Percentiles rank a stretch among this genome's conserved stretches.
Conservation (phyloP, 805 yeast genomes). For the Priceomyces haplophilus region DNA sequence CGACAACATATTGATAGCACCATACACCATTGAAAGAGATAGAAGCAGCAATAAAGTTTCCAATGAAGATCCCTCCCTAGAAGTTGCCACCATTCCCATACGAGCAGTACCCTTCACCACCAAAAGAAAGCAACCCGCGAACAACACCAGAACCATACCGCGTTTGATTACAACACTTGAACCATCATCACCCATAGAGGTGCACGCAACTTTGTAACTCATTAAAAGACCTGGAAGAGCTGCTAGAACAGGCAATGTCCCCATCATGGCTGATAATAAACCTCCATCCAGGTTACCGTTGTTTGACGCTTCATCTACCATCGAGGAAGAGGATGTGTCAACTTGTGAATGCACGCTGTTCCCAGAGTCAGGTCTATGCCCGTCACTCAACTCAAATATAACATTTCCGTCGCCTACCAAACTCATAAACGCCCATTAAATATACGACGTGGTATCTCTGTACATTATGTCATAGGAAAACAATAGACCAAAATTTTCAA, state of each 20-base stretch:
- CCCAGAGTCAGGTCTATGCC: background rate
- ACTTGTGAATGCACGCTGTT: background rate
- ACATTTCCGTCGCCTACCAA: background rate
- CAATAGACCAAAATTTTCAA: background rate
- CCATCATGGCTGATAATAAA: conserved; percentile 11
- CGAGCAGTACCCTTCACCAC: conserved; percentile 14
- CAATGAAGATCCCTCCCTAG: background rate
- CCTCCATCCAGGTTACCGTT: background rate
- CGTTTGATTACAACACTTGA: background rate
- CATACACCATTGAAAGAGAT: conserved; percentile 19
- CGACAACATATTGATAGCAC: conserved; percentile 23
- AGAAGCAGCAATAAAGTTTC: conserved; percentile 9
- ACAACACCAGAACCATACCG: conserved; percentile 16
- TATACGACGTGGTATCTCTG: no score
- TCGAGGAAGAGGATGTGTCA: background rate
- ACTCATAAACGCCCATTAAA: background rate
- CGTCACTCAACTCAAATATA: background rate
- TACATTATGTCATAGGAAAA: background rate
- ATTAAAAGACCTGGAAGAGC: conserved; percentile 30
- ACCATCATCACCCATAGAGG: conserved; percentile 6
- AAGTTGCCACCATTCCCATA: conserved; percentile 11
- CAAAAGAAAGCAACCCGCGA: conserved; percentile 19
- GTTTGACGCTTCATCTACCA: background rate
- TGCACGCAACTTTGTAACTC: conserved; percentile 20
- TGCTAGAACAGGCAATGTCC: conserved; percentile 32